Evolutionary conservation across 2,329 filamentous ascomycete genomes (phyloP), one percentile per base, ranked within the genome.

Genomic region (Dactylellina parvicollis): DNA sequence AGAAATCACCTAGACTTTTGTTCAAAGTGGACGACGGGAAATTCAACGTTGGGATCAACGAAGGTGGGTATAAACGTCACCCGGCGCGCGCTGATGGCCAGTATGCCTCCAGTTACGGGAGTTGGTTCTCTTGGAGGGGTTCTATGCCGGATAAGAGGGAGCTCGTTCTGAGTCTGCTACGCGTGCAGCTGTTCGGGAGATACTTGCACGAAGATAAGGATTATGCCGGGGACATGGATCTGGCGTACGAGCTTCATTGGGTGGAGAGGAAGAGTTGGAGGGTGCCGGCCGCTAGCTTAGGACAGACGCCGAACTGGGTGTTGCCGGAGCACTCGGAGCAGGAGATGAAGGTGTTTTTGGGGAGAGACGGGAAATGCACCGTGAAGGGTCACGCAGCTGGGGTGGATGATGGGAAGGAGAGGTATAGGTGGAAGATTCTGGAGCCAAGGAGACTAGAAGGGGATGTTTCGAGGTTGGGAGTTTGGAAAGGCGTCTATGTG

Each of bases 391-490:
- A 72, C 10, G 50, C 59, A 14, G 32, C 57, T 4, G 59, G 59
- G 14, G 7, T 65, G 2, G 59, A 60, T 49, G 47, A 59, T 18
- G 14, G 18, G 10, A 42, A 47, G 10, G 12, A 40, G 14, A 16
- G 9, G 14, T 32, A 34, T 8, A 46, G 18, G 22, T 72, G 67
- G 67, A 72, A 65, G n/a, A 44, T 72, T 5, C 4, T 20, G 10
- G 44, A 72, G 26, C 67, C 67, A n/a, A 57, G 67, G 16, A 42
- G 59, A 8, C 14, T 65, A n/a, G 52, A 72, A 10, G 38, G 47
- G 3, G 67, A 72, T 49, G 20, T 72, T 40, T 72, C 59, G 1
- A 46, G 67, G 14, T 40, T 72, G 54, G 67, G 67, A 1, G 52
- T 72, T 3, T 72, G 67, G 67, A 59, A 44, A 20, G 30, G 40